Evolutionary conservation across 306 rosid genomes (phyloP), one percentile per base, ranked within the genome.

Genomic region (Cucurbita ficifolia): DNA sequence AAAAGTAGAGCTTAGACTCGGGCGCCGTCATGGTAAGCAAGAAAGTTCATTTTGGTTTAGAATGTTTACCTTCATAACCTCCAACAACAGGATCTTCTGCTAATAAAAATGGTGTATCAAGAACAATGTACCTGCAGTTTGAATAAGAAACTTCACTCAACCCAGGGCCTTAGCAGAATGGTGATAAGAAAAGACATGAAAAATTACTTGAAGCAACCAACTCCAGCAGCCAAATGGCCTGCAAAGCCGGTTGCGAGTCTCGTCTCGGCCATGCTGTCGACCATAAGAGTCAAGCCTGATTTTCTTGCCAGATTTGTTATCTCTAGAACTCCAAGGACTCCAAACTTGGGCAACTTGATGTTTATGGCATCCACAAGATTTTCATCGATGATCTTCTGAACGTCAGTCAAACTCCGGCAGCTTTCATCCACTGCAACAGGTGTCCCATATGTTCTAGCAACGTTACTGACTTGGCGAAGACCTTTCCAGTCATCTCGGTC

Each of bases 171-270:
- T 18, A 58, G 46, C 45, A 8, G 21, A 60, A 60, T 24, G n/a
- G 7, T 17, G 72, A 19, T 7, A 8, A 18, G 43, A 49, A 38
- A 61, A 6, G 12, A 5, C 21, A 17, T 55, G 40, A 33, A 77
- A 17, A 19, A 14, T 70, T 77, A 77, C 80, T 70, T 77, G 76
- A 77, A 77, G 76, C 80, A 77, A 45, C 80, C 80, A 59, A 70
- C 52, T 33, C 80, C 80, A 12, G 76, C 75, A 59, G 80, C 76
- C 76, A 77, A 36, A 77, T 77, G 80, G 43, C 80, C 80, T 56
- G 80, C 80, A 57, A 77, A 77, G 53, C 80, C 80, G 6, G 76
- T 77, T 6, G 52, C 80, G 5, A 77, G 76, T 49, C 76, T 70
- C 24, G 80, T 77, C 80, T 70, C 76, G 5, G 65, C 76, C 63